Evolutionary conservation across 805 yeast genomes (phyloP).

Genomic region (Lipomyces kockii): DNA sequence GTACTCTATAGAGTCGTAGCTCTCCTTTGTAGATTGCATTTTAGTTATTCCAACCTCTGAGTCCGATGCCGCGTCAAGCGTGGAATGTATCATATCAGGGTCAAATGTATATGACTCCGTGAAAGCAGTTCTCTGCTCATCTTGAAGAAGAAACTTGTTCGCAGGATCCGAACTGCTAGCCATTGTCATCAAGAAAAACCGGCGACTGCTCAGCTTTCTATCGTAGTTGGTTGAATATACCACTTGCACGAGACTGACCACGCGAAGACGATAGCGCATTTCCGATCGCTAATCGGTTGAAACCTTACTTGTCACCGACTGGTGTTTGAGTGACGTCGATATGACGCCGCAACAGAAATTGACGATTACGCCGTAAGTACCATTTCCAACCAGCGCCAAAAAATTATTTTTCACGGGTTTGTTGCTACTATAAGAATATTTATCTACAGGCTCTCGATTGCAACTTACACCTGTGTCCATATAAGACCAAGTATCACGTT

Average conservation of each 20-base stretch:
- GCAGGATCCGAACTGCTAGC: constrained; percentile 1
- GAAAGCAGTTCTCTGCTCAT: neutral
- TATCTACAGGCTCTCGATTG: too few species aligned
- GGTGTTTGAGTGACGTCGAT: neutral
- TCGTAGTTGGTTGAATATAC: neutral
- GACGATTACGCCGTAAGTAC: neutral
- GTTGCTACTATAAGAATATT: too few species aligned
- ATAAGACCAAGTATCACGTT: neutral
- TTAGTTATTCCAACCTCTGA: neutral
- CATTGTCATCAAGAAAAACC: neutral
- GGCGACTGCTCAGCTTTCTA: neutral
- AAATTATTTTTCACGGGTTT: neutral
- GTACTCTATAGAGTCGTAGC: constrained; percentile 17
- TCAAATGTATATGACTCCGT: too few species aligned
- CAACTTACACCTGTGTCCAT: neutral
- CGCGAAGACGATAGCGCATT: neutral
- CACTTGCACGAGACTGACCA: neutral
- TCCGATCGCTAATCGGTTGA: neutral
- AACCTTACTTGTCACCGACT: neutral
- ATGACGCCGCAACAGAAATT: neutral
- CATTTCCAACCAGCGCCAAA: neutral
- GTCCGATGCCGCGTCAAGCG: neutral
- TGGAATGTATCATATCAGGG: neutral
- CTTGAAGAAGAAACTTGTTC: neutral
- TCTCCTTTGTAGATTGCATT: neutral